Base-by-base conservation (phyloP, 352 stramenopile genomes). In the Globisporangium cystogenes region DNA sequence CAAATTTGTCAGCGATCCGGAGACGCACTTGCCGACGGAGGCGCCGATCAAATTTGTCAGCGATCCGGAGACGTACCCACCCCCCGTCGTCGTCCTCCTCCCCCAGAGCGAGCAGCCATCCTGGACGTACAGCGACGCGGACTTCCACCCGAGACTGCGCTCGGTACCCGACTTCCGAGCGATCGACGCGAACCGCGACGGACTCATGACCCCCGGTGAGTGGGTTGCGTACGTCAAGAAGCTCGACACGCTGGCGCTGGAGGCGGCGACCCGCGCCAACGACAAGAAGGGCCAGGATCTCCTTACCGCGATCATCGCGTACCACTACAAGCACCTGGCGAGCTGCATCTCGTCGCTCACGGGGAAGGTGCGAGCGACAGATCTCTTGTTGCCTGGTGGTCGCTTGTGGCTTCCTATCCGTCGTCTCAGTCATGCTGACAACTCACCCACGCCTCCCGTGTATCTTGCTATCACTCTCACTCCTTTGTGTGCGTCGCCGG, bases 271-370 rank as follows among this genome's bases (percentile, higher is more conserved):
- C 15, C 46, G 44, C n/a, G 53, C 50, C 10, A 39, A 51, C 18
- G 43, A 46, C 43, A 3, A 23, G 4, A 35, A 52, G 16, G 51
- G 42, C 1, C 29, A 51, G n/a, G 21, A 24, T 18, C 23, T 62
- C 24, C 31, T 71, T 23, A 24, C 46, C 15, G 55, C 60, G 18
- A 60, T 68, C 26, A 60, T 57, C 5, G 55, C 47, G 23, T 67
- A 70, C 45, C 67, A 76, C 55, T 73, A 76, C 53, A 52, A 63
- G 35, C 68, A 65, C 43, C 42, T 73, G 2, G 26, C 51, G 14
- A 18, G 42, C 24, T 72, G 67, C 50, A 73, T 76, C 24, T 39
- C 51, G 10, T n/a, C 53, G 14, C 48, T 60, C 23, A 46, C 57
- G 11, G 47, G 68, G 4, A 16, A 51, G 33, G 52, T 58, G 39